These are phyloP conservation scores for Hypoxylon intermedium DNA, from an alignment of 495 filamentous ascomycete genomes.

Conservation along the genomic window DNA sequence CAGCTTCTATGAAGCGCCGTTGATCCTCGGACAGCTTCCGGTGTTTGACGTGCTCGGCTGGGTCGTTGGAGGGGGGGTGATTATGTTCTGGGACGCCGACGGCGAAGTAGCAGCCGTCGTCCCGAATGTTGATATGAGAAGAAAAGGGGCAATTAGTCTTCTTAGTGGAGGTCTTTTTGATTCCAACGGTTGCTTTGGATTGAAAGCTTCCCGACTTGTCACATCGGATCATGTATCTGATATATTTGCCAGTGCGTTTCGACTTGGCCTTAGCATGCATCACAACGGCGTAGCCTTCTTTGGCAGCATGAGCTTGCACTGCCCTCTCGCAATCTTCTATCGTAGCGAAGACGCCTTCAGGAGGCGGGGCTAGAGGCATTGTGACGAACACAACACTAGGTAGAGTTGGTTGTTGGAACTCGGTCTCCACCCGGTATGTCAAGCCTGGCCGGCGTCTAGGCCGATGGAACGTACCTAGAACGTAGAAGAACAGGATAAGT, in stretches of 20 bases:
- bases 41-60: conserved; percentile 38
- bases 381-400: not conserved
- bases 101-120: conserved; percentile 38
- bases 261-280: conserved; percentile 40
- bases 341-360: conserved; percentile 36
- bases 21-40: conserved; percentile 41
- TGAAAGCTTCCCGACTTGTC: conserved; percentile 43
- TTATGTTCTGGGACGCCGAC: conserved; percentile 40
- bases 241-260: conserved; percentile 39
- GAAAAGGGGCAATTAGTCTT: conserved; percentile 44
- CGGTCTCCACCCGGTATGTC: not conserved
- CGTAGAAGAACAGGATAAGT: conserved; percentile 1
- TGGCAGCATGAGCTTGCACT: conserved; percentile 38
- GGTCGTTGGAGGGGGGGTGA: conserved; percentile 34
- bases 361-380: conserved; percentile 41
- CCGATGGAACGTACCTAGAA: not conserved
- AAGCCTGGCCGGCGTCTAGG: not conserved
- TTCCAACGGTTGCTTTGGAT: conserved; percentile 36
- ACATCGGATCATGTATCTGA: conserved; percentile 42
- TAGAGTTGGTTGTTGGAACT: not conserved
- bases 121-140: conserved; percentile 33
- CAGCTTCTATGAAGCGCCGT: conserved; percentile 38
- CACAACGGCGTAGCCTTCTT: conserved; percentile 41
- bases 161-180: conserved; percentile 41
- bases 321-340: conserved; percentile 35